Base-by-base conservation (phyloP, 2,329 filamentous ascomycete species). In the Raffaelea deltoideospora region DNA sequence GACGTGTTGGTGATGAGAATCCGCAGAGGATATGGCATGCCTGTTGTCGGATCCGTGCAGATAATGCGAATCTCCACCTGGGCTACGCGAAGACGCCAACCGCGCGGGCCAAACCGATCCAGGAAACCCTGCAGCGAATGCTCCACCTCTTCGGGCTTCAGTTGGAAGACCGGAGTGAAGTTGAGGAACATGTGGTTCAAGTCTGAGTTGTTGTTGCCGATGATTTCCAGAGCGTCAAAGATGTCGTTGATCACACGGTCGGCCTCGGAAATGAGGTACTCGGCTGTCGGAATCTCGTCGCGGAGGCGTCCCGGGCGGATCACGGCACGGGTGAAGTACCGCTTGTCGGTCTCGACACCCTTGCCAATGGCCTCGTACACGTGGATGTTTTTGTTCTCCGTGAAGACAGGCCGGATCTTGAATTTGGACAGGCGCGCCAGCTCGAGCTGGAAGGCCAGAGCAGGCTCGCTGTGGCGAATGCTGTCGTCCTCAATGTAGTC, bases 141-240 rank as follows among this genome's bases (percentile, higher is more conserved):
- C 63, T 96, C 86, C 14, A 98, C 85, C 63, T 95, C 85, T 41
- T 75, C 65, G 4, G 90, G 87, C 52, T 85, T 70, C 34, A 98
- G 75, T 55, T 86, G 84, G 76, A 98, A 96, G 41, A 95, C 83
- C 10, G 87, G 85, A 0, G 85, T 90, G 66, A 98, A 98, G 72
- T 98, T 96, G 70, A 98, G 90, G 68, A 98, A 98, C 70, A 98
- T 90, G 65, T 98, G 90, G 69, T 98, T 98, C 54, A 98, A 72
- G 68, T 98, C 90, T 35, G 90, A 94, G 65, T 93, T 92, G 67
- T 95, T 96, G 70, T 94, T 95, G 54, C 90, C 90, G 53, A 95
- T 92, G 50, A 98, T 95, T 69, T 98, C 90, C 40, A 98, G 69
- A 31, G 90, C 90, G 54, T 98, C 90, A 36, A 96, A 76, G 52